phyloP scores from a whole-genome alignment of 106 monocot species.

The Dendrobium catenatum region DNA sequence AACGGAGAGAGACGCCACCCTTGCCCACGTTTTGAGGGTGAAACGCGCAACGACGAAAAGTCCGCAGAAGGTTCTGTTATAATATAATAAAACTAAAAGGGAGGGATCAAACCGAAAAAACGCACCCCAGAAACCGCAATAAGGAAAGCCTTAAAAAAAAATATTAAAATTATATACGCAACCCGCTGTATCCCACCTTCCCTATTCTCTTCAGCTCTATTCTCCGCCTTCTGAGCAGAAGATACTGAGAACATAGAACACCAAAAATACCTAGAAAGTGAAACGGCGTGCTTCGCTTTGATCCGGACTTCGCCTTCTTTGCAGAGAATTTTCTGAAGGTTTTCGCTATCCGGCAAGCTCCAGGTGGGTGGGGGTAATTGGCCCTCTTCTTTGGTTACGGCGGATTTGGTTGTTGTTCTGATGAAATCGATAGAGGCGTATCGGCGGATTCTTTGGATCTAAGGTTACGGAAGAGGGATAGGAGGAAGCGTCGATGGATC shows the following conservation, averaged over 20 bases:
- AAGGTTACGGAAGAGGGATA: neutral
- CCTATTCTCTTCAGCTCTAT: neutral
- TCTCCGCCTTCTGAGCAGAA: neutral
- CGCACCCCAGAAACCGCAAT: neutral
- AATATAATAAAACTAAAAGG: neutral
- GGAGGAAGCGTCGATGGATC: slow-evolving; percentile 17
- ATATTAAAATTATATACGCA: neutral
- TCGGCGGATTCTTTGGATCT: neutral
- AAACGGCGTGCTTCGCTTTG: neutral
- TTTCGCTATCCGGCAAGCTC: neutral
- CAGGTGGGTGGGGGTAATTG: neutral
- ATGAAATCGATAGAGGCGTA: neutral
- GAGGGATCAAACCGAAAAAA: neutral
- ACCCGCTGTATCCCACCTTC: slow-evolving; percentile 4
- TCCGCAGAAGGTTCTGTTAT: neutral
- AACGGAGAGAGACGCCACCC: neutral
- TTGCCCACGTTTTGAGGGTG: neutral
- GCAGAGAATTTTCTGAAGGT: neutral
- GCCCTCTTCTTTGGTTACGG: neutral
- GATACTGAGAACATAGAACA: neutral
- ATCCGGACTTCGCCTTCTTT: neutral
- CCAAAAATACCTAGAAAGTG: neutral
- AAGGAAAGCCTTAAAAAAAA: neutral
- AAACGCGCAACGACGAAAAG: slow-evolving; percentile 2
- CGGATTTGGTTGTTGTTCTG: neutral